Percentiles rank a stretch among this genome's conserved stretches.
Evolutionary conservation across 2,329 filamentous ascomycete species (phyloP).

Genomic region (Colletotrichum sp.): DNA sequence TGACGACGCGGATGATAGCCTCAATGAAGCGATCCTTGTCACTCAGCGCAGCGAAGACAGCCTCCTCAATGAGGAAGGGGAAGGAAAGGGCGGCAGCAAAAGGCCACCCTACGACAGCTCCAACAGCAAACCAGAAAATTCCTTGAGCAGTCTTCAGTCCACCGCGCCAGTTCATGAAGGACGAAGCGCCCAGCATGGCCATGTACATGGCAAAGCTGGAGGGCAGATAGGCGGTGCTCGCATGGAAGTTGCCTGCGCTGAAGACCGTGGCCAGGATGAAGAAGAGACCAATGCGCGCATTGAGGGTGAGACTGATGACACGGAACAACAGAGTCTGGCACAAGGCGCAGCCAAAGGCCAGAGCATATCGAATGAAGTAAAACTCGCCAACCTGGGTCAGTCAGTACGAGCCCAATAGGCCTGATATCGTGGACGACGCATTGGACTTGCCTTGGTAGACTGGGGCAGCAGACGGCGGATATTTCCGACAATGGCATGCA

Average conservation of each 20-base stretch:
- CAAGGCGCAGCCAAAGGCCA: conserved; percentile 79
- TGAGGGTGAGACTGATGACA: conserved; percentile 76
- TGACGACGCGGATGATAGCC: conserved; percentile 64
- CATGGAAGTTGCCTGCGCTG: conserved; percentile 93
- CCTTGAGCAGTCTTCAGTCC: conserved; percentile 81
- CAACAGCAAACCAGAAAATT: conserved; percentile 89
- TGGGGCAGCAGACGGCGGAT: conserved; percentile 68
- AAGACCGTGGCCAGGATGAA: conserved; percentile 79
- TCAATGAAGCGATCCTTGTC: conserved; percentile 65
- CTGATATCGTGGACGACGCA: too few relatives aligned
- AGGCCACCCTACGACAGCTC: conserved; percentile 89
- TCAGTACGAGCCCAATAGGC: background rate
- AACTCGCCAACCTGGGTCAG: conserved; percentile 70
- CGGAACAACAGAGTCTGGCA: conserved; percentile 85
- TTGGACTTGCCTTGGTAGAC: conserved; percentile 56
- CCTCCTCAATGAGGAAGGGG: conserved; percentile 83
- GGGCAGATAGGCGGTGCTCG: conserved; percentile 84
- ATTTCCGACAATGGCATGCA: conserved; percentile 78
- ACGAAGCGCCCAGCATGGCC: conserved; percentile 81
- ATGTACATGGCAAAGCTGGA: conserved; percentile 98
- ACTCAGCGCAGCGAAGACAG: conserved; percentile 60
- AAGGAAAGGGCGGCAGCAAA: conserved; percentile 84
- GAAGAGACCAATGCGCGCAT: conserved; percentile 82
- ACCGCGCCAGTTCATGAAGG: conserved; percentile 89
- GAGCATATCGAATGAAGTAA: conserved; percentile 79